Evolutionary conservation across 345 rosid species (phyloP).

Genomic region (Abelmoschus esculentus): DNA sequence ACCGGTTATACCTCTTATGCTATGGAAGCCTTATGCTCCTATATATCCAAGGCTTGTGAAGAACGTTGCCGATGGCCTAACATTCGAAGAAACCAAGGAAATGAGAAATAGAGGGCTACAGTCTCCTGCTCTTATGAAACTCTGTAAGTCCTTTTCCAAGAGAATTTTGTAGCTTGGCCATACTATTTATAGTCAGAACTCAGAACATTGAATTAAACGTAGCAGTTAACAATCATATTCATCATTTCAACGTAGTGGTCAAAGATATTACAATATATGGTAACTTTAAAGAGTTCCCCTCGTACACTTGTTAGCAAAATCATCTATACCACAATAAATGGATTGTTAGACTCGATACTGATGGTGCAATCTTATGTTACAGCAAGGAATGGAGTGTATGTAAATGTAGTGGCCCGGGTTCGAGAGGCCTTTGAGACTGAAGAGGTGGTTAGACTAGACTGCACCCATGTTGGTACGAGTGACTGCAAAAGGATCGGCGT

Average conservation of each 20-base stretch:
- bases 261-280: not conserved
- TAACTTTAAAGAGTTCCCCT: not conserved
- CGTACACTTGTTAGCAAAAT: not conserved
- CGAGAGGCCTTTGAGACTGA: slow-evolving; percentile 53
- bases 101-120: slow-evolving; percentile 66
- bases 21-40: slow-evolving; percentile 92
- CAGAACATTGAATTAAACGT: not conserved
- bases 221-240: not conserved
- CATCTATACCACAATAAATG: not conserved
- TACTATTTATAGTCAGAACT: slow-evolving; percentile 30
- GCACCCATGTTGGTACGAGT: slow-evolving; percentile 69
- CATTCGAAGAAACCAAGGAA: slow-evolving; percentile 83
- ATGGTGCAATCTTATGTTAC: slow-evolving; percentile 12
- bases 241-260: not conserved
- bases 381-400: slow-evolving; percentile 94
- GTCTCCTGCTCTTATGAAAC: slow-evolving; percentile 57
- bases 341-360: not conserved
- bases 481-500: slow-evolving; percentile 90
- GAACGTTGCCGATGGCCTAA: slow-evolving; percentile 64
- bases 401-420: slow-evolving; percentile 65
- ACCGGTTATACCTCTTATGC: slow-evolving; percentile 67
- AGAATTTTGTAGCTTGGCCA: not conserved
- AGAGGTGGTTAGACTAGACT: slow-evolving; percentile 77
- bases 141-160: slow-evolving; percentile 42
- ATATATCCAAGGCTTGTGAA: slow-evolving; percentile 75